A percentile compares a stretch with the other conserved stretches of the same genome.
Evolutionary conservation across 1,284 basidiomycete genomes (phyloP).

Genomic region (Ganoderma sp.): DNA sequence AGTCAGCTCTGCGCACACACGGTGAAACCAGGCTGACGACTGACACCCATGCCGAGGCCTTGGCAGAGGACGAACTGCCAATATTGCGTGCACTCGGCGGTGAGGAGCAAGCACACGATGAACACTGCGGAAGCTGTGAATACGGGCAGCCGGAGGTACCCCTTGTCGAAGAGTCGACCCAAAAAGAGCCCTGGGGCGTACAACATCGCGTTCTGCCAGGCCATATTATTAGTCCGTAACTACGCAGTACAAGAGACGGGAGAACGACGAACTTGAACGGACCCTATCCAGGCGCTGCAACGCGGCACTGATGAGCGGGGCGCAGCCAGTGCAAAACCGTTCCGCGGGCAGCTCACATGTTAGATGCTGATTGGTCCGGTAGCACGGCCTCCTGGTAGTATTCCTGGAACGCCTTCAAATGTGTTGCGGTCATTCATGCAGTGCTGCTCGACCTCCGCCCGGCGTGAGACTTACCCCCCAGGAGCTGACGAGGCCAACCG

Average conservation of each 20-base stretch:
- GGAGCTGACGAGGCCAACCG: neutral
- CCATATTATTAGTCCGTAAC: rapidly evolving
- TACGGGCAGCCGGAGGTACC: constrained; percentile 50
- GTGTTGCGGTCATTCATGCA: neutral
- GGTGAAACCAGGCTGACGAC: too few relatives aligned
- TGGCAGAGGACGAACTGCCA: constrained; percentile 60
- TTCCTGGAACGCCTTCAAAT: neutral
- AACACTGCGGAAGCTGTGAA: constrained; percentile 41
- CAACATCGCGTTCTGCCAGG: neutral
- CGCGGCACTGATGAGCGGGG: neutral
- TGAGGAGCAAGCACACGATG: constrained; percentile 51
- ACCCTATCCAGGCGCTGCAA: neutral
- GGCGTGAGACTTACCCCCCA: too few relatives aligned
- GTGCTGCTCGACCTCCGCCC: too few relatives aligned
- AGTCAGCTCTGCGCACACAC: too few relatives aligned
- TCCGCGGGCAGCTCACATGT: neutral
- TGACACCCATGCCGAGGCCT: constrained; percentile 50
- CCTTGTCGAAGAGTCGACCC: constrained; percentile 58
- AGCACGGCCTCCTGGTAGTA: neutral
- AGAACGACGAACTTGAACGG: neutral
- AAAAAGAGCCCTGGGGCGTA: neutral
- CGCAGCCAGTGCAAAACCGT: too few relatives aligned
- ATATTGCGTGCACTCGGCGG: constrained; percentile 54
- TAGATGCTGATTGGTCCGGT: neutral
- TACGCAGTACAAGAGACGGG: neutral